Conservation (phyloP, 148 eudicot genomes). For the Simmondsia chinensis region DNA sequence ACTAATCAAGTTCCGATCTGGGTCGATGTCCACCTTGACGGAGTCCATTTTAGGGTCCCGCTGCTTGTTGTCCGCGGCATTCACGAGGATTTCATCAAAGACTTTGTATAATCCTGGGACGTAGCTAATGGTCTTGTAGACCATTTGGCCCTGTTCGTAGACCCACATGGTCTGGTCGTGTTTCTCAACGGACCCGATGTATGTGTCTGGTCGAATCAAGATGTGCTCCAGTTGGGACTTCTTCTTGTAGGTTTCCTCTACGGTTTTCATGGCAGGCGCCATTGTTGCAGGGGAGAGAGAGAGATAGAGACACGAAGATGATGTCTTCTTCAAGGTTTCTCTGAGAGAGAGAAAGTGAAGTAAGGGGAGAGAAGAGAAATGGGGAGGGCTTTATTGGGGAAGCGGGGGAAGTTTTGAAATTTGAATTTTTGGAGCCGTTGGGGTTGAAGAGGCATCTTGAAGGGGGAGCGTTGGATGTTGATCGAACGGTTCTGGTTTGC, state of each 20-base stretch:
- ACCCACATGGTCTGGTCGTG: conserved; percentile 73
- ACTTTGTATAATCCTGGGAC: conserved; percentile 96
- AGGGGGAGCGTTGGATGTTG: no score
- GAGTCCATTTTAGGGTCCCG: conserved; percentile 73
- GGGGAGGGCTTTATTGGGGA: not conserved
- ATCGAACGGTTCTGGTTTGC: no score
- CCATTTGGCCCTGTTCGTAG: conserved; percentile 41
- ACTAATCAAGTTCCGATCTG: conserved; percentile 35
- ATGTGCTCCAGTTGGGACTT: conserved; percentile 93
- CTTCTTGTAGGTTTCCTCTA: conserved; percentile 93
- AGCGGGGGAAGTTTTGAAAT: conserved; percentile 8
- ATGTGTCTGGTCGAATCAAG: conserved; percentile 95
- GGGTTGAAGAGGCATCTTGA: no score
- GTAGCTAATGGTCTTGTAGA: conserved; percentile 22
- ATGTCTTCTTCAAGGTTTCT: conserved; percentile 31
- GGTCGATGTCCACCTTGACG: conserved; percentile 49
- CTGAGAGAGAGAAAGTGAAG: conserved; percentile 2
- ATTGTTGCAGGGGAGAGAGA: conserved; percentile 2
- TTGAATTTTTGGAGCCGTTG: no score
- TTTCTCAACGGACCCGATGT: conserved; percentile 80
- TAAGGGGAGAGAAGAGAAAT: not conserved
- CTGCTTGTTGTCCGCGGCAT: conserved; percentile 93
- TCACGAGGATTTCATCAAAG: conserved; percentile 89
- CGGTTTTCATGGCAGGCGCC: conserved; percentile 35
- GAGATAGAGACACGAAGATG: conserved; percentile 30